phyloP scores from a whole-genome alignment of 139 green algal species.

The Chlamydomonas sp. region DNA sequence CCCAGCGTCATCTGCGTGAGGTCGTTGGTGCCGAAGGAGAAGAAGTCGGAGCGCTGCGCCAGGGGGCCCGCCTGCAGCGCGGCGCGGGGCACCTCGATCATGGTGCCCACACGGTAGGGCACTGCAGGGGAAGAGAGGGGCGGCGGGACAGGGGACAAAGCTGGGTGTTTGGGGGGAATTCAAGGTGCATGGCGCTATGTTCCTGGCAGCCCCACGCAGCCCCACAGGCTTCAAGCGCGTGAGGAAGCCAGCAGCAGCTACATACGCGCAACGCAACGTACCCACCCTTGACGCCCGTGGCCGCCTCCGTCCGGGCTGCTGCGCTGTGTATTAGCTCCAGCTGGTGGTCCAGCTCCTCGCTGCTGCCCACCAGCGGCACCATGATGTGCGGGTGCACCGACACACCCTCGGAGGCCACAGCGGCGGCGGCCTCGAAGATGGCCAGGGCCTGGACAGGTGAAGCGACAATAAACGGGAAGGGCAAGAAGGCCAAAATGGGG shows the following conservation, averaged over 20 bases:
- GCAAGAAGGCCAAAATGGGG: neutral
- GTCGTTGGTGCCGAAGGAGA: constrained; percentile 93
- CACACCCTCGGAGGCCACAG: constrained; percentile 61
- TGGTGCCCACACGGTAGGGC: constrained; percentile 75
- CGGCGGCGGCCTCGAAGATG: constrained; percentile 83
- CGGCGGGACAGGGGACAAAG: neutral
- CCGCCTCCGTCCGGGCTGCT: constrained; percentile 34
- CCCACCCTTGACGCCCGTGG: constrained; percentile 10
- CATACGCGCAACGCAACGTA: neutral
- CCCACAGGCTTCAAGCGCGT: too few species aligned
- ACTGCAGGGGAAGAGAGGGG: neutral
- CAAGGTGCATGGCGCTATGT: neutral
- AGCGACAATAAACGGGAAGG: constrained; percentile 47
- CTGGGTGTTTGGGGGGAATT: neutral
- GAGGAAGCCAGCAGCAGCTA: neutral
- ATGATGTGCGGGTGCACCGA: constrained; percentile 86
- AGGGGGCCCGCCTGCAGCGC: constrained; percentile 79
- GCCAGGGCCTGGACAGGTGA: constrained; percentile 68
- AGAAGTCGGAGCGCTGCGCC: constrained; percentile 85
- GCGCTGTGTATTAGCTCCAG: constrained; percentile 56
- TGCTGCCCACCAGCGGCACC: constrained; percentile 85
- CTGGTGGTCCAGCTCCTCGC: constrained; percentile 75
- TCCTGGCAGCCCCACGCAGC: neutral
- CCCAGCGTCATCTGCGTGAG: constrained; percentile 89
- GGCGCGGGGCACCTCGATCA: constrained; percentile 91